phyloP scores from a whole-genome alignment of 768 basidiomycete species.

The Lentinula guzmanii region DNA sequence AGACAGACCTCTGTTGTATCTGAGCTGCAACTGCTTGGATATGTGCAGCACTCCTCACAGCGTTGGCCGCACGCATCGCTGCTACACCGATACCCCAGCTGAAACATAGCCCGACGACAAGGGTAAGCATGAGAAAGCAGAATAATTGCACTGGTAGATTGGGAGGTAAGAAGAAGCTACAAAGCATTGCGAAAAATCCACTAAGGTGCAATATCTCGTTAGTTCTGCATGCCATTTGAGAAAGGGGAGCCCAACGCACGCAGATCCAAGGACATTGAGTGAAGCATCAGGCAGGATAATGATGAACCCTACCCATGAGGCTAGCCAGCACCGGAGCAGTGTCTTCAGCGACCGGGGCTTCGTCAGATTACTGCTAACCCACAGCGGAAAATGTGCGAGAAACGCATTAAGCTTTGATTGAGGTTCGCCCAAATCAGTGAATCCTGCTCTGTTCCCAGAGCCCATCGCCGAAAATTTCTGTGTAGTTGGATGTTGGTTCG shows the following conservation, averaged over 20 bases:
- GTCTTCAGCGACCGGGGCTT: conserved; percentile 29
- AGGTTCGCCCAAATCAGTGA: not conserved
- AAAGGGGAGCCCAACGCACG: conserved; percentile 22
- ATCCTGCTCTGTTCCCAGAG: not conserved
- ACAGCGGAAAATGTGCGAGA: conserved; percentile 23
- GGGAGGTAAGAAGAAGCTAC: conserved; percentile 41
- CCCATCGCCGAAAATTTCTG: not conserved
- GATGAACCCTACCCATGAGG: conserved; percentile 30
- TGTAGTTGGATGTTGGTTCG: not conserved
- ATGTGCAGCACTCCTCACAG: conserved; percentile 27
- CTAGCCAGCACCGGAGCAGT: conserved; percentile 34
- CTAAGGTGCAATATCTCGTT: conserved; percentile 12
- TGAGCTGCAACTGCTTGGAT: conserved; percentile 20
- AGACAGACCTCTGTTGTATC: conserved; percentile 25
- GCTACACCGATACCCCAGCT: conserved; percentile 54
- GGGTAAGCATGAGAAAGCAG: conserved; percentile 38
- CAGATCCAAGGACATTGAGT: conserved; percentile 29
- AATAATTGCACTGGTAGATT: conserved; percentile 43
- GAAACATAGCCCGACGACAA: conserved; percentile 38
- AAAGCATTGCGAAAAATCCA: conserved; percentile 39
- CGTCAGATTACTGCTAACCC: conserved; percentile 29
- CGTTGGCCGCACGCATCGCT: conserved; percentile 43
- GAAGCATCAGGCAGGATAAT: conserved; percentile 33
- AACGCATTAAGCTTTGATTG: not conserved
- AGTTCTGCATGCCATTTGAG: not conserved